phyloP scores from a whole-genome alignment of 805 yeast genomes.

The Komagataella pastoris region DNA sequence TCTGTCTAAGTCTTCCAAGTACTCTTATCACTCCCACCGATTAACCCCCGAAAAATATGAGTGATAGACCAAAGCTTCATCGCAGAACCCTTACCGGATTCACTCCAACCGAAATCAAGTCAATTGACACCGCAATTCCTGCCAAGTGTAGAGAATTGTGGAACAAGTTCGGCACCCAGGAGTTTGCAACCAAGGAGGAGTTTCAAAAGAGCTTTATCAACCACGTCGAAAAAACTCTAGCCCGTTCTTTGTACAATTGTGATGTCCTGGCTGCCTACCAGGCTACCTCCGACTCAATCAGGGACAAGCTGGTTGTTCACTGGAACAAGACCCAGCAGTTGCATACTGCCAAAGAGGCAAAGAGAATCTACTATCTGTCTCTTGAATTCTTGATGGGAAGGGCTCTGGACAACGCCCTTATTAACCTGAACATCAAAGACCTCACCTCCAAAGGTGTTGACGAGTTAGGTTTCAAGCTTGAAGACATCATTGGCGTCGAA shows the following conservation, averaged over 20 bases:
- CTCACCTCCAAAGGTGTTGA: slow-evolving; percentile 40
- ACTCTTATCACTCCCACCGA: background rate
- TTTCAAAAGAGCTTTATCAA: slow-evolving; percentile 61
- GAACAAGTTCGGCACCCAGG: slow-evolving; percentile 53
- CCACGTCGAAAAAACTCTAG: slow-evolving; percentile 84
- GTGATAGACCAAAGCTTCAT: slow-evolving; percentile 19
- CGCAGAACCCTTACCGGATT: slow-evolving; percentile 81
- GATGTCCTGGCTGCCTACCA: slow-evolving; percentile 89
- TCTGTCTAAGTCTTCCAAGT: background rate
- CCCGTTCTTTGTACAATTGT: slow-evolving; percentile 86
- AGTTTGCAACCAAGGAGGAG: slow-evolving; percentile 32
- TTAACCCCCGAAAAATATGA: background rate
- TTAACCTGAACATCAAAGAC: slow-evolving; percentile 61
- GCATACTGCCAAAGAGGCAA: slow-evolving; percentile 72
- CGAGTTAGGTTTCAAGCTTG: slow-evolving; percentile 78
- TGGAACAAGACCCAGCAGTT: slow-evolving; percentile 93
- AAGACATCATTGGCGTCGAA: slow-evolving; percentile 74
- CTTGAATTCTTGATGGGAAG: slow-evolving; percentile 90
- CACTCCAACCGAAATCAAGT: slow-evolving; percentile 77
- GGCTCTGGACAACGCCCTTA: slow-evolving; percentile 87
- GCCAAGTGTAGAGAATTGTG: slow-evolving; percentile 63
- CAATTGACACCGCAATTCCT: slow-evolving; percentile 75
- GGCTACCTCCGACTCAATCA: slow-evolving; percentile 66
- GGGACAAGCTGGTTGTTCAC: slow-evolving; percentile 69
- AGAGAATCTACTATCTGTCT: slow-evolving; percentile 77